Base-by-base conservation (phyloP, 1,139 yeast species). In the Wickerhamomyces sp. region DNA sequence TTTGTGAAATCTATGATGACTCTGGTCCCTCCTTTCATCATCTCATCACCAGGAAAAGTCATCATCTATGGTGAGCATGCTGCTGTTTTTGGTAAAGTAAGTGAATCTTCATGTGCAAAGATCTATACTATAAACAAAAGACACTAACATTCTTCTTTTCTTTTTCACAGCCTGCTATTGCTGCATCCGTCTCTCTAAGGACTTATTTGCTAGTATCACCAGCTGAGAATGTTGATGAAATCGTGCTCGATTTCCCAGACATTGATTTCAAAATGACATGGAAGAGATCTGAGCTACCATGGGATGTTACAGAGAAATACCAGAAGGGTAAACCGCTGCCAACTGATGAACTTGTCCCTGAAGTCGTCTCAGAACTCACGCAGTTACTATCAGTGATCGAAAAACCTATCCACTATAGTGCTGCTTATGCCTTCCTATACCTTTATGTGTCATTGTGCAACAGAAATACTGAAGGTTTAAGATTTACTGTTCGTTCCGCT, bases 31-130 rank as follows among this genome's bases (percentile, higher is more conserved):
- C 77, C 89, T 4, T 86, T 88, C 57, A 63, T 77, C 38, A 86
- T 87, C 3, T 85, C 96, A 41, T 94, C 99, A 2, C 98, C 99
- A 0, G 99, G 97, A 7, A 91, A 93, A 56, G 95, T 88, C 28
- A 93, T 91, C 49, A 71, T 93, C 30, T 93, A 88, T 55, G 99
- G 99, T 17, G 98, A 91, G 55, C 99, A 91, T 55, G 86, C 97
- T 3, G 97, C 94, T 3, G 99, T 91, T 2, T 86, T 85, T 56
- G 80, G 86, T 36, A 85, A 85, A 51, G 75, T 70, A 44, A 57
- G 74, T 46, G 38, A 42, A n/a, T 57, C 57, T n/a, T 51, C 16
- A 4, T 3, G 10, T 16, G n/a, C n/a, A n/a, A n/a, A n/a, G n/a
- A n/a, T n/a, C n/a, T n/a, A n/a, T n/a, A n/a, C n/a, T n/a, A n/a